These are phyloP conservation scores for Wallacemonas sp. DNA, from an alignment of 208 protist genomes.

Conservation along the genomic window DNA sequence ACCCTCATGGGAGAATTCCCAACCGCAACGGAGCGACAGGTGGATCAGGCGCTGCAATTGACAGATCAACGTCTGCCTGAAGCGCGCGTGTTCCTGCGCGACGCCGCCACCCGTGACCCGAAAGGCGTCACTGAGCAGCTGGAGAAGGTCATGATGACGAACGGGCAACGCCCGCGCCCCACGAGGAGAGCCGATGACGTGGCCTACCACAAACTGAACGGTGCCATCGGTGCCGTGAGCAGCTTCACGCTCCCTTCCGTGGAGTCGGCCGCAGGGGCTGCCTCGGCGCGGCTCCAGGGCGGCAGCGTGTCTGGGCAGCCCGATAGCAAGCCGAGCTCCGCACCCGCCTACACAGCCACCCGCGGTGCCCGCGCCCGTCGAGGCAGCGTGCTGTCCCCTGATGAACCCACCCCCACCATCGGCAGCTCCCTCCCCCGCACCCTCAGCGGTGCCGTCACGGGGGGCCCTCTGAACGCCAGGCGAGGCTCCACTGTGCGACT, in stretches of 20 bases:
- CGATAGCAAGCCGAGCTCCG: slow-evolving; percentile 1
- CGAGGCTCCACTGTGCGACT: slow-evolving; percentile 2
- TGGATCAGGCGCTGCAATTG: slow-evolving; percentile 38
- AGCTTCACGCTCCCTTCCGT: slow-evolving; percentile 13
- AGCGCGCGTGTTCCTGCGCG: slow-evolving; percentile 28
- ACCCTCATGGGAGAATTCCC: slow-evolving; percentile 47
- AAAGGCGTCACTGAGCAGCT: slow-evolving; percentile 20
- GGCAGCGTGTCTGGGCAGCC: not conserved
- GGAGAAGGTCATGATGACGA: slow-evolving; percentile 26
- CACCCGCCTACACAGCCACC: not conserved
- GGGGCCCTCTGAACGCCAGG: not conserved
- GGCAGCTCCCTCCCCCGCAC: not conserved
- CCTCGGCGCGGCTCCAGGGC: not conserved
- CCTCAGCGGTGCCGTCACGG: not conserved
- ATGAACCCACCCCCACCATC: slow-evolving; percentile 6
- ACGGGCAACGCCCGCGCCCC: slow-evolving; percentile 12
- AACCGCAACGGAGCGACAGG: slow-evolving; percentile 18
- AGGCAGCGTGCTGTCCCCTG: slow-evolving; percentile 3
- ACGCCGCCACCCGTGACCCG: slow-evolving; percentile 3
- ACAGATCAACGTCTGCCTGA: slow-evolving; percentile 41
- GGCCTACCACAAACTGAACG: slow-evolving; percentile 35
- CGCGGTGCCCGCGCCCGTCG: not conserved
- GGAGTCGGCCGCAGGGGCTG: not conserved
- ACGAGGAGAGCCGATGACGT: slow-evolving; percentile 12
- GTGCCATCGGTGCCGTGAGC: slow-evolving; percentile 20